phyloP scores from a whole-genome alignment of 2,329 filamentous ascomycete species.

The Tricladium varicosporioides region DNA sequence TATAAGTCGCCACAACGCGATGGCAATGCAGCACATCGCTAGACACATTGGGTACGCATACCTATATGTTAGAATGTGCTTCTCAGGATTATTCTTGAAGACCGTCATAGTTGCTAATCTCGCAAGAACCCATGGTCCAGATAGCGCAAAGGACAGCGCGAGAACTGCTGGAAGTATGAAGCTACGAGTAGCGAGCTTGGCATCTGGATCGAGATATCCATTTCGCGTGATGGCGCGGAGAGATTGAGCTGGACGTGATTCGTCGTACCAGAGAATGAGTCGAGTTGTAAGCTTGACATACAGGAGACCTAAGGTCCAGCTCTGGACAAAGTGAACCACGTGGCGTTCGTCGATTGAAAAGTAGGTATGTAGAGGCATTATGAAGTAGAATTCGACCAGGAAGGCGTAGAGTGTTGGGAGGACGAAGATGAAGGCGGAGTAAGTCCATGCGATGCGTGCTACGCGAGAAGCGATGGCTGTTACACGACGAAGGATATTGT shows the following conservation, averaged over 20 bases:
- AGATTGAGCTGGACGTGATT: slow-evolving; percentile 70
- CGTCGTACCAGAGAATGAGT: slow-evolving; percentile 64
- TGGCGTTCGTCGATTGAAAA: slow-evolving; percentile 47
- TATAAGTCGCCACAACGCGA: slow-evolving; percentile 52
- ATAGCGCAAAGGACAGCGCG: slow-evolving; percentile 60
- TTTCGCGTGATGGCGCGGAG: slow-evolving; percentile 70
- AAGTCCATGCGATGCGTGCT: slow-evolving; percentile 66
- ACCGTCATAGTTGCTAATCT: slow-evolving; percentile 45
- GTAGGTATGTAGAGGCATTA: slow-evolving; percentile 64
- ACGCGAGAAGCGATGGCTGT: slow-evolving; percentile 16
- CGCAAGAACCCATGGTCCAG: slow-evolving; percentile 62
- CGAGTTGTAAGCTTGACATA: slow-evolving; percentile 80
- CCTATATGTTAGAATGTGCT: slow-evolving; percentile 46
- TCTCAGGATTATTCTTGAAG: slow-evolving; percentile 26
- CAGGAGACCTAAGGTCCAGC: slow-evolving; percentile 89
- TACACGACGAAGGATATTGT: slow-evolving; percentile 26
- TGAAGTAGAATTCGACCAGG: slow-evolving; percentile 82
- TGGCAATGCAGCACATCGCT: slow-evolving; percentile 38
- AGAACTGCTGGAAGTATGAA: slow-evolving; percentile 76
- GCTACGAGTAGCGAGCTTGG: slow-evolving; percentile 74
- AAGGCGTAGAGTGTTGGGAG: slow-evolving; percentile 79
- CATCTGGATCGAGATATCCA: slow-evolving; percentile 78
- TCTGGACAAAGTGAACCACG: slow-evolving; percentile 82
- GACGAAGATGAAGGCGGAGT: slow-evolving; percentile 70
- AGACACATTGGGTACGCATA: slow-evolving; percentile 70